Percentiles rank a stretch among this genome's conserved stretches.
Conservation (phyloP, 1,284 basidiomycete species). For the Ganoderma boninense region DNA sequence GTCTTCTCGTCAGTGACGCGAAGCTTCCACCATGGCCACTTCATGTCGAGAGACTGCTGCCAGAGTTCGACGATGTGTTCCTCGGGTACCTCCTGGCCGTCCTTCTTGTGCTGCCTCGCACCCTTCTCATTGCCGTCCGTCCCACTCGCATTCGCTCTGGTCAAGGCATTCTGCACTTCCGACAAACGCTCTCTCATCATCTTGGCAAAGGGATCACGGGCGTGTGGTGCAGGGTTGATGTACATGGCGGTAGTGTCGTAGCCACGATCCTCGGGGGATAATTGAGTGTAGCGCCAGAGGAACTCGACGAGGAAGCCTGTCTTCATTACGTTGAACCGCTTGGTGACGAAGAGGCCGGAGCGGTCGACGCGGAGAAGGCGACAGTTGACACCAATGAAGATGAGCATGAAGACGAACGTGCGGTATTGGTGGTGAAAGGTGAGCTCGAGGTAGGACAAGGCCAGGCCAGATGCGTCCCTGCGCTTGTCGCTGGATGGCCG, state of each 20-base stretch:
- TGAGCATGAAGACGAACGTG: constrained; percentile 8
- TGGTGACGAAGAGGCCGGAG: constrained; percentile 15
- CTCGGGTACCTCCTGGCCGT: background rate
- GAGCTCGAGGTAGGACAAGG: constrained; percentile 17
- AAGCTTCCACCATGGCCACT: too few species aligned
- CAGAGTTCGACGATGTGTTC: constrained; percentile 12
- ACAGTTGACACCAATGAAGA: constrained; percentile 3
- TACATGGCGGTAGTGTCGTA: constrained; percentile 20
- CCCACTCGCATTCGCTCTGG: background rate
- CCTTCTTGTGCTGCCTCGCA: background rate
- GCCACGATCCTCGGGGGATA: constrained; percentile 12
- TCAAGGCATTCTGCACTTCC: background rate
- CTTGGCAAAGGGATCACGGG: background rate
- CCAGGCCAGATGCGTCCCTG: constrained; percentile 12
- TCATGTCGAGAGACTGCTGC: background rate
- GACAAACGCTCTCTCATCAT: background rate
- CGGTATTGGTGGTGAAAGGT: constrained; percentile 21
- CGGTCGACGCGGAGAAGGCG: constrained; percentile 25
- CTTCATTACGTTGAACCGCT: constrained; percentile 22
- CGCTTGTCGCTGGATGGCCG: constrained; percentile 1
- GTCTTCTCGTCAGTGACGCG: too few species aligned
- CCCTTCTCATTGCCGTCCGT: background rate
- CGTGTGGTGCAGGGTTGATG: background rate
- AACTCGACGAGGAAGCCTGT: constrained; percentile 20
- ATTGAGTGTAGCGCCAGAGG: constrained; percentile 20